Evolutionary conservation across 2,329 filamentous ascomycete species (phyloP).

Genomic region (Aspergillus latus): DNA sequence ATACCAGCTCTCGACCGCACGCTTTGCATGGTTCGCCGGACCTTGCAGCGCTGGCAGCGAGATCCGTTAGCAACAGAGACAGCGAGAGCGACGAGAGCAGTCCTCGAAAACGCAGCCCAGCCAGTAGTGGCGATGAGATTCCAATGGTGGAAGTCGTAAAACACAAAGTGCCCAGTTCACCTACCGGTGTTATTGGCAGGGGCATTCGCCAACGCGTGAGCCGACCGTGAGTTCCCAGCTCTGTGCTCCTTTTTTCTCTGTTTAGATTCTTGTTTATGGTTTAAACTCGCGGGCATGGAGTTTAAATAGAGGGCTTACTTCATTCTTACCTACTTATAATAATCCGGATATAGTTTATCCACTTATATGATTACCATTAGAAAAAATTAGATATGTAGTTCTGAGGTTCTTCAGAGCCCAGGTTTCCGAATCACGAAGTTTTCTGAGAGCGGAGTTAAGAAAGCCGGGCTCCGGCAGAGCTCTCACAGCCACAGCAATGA

Average conservation of each 20-base stretch:
- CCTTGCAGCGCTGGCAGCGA: constrained; percentile 21
- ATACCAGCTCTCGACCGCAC: constrained; percentile 23
- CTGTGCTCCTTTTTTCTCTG: constrained; percentile 15
- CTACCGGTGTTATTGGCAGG: constrained; percentile 21
- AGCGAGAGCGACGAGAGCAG: constrained; percentile 22
- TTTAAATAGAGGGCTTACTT: constrained; percentile 9
- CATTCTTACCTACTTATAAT: not conserved
- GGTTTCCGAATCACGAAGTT: not conserved
- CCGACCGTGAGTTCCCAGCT: constrained; percentile 18
- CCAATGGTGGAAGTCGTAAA: constrained; percentile 34
- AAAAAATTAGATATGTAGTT: no score
- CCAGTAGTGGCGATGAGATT: constrained; percentile 34
- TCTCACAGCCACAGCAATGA: constrained; percentile 4
- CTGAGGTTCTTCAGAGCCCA: no score
- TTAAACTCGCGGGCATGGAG: constrained; percentile 8
- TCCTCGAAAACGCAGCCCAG: constrained; percentile 28
- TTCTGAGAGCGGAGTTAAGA: not conserved
- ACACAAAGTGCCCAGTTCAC: constrained; percentile 26
- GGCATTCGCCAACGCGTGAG: constrained; percentile 28
- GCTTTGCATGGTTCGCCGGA: constrained; percentile 17
- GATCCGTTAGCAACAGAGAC: constrained; percentile 22
- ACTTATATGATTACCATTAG: no score
- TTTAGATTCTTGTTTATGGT: constrained; percentile 12
- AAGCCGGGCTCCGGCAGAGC: not conserved
- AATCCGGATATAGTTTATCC: constrained; percentile 1